Conservation (phyloP, 139 green algal genomes). For the Closterium sp. region DNA sequence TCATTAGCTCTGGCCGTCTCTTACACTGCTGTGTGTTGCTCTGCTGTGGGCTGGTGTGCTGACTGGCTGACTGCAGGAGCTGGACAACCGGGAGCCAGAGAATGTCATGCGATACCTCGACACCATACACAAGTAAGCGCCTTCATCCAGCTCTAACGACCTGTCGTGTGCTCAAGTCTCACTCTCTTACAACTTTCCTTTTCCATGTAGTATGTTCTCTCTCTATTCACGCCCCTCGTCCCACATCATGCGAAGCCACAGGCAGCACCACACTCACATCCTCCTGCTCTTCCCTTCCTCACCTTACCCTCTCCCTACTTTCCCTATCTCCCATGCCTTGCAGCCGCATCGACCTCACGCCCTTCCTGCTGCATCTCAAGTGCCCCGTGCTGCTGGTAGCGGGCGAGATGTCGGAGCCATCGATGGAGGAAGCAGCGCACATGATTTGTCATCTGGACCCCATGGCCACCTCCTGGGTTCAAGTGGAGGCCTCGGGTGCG, state of each 20-base stretch:
- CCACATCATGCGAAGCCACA: no score
- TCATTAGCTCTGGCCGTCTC: not conserved
- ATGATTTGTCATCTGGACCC: not conserved
- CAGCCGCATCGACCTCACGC: not conserved
- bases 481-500: constrained; percentile 13
- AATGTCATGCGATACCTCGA: constrained; percentile 8
- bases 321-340: not conserved
- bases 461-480: not conserved
- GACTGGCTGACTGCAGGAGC: not conserved
- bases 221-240: no score
- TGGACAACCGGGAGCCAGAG: constrained; percentile 1
- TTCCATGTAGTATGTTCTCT: no score
- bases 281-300: not conserved
- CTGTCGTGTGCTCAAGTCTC: no score
- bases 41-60: not conserved
- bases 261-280: not conserved
- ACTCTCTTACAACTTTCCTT: no score
- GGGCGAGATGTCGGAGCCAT: not conserved
- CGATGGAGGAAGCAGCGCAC: not conserved
- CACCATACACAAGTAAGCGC: not conserved
- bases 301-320: not conserved
- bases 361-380: not conserved
- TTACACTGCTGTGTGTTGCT: not conserved
- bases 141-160: no score
- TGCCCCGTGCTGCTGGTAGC: not conserved